A percentile compares a stretch with the other conserved stretches of the same genome.
Evolutionary conservation across 352 stramenopile genomes (phyloP).

Genomic region (Phytophthora tubulina): DNA sequence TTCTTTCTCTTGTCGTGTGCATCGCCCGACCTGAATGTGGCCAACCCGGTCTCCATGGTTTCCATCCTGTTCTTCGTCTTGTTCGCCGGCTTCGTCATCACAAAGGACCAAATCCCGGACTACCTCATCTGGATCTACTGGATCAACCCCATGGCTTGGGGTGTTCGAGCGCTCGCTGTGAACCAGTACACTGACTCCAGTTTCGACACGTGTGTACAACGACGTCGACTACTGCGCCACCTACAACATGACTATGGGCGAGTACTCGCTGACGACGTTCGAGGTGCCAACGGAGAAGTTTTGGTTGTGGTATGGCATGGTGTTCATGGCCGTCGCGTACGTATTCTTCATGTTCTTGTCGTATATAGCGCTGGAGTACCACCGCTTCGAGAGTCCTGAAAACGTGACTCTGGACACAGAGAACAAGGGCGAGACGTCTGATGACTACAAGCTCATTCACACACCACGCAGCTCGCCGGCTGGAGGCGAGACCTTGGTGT

Average conservation of each 20-base stretch:
- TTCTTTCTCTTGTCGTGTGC: slow-evolving; percentile 36
- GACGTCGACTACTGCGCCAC: slow-evolving; percentile 28
- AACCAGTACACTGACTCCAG: slow-evolving; percentile 36
- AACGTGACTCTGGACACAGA: slow-evolving; percentile 32
- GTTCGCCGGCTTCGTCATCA: slow-evolving; percentile 36
- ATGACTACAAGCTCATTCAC: slow-evolving; percentile 9
- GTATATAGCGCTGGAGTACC: slow-evolving; percentile 29
- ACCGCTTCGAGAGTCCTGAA: slow-evolving; percentile 27
- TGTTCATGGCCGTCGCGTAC: slow-evolving; percentile 26
- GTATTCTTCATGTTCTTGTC: slow-evolving; percentile 39
- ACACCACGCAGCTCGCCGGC: slow-evolving; percentile 14
- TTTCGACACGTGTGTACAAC: slow-evolving; percentile 33
- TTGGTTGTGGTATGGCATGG: slow-evolving; percentile 39
- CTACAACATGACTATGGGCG: slow-evolving; percentile 28
- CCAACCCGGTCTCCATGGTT: slow-evolving; percentile 31
- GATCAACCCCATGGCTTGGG: slow-evolving; percentile 37
- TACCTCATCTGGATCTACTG: slow-evolving; percentile 46
- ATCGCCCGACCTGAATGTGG: slow-evolving; percentile 32
- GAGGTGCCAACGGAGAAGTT: slow-evolving; percentile 32
- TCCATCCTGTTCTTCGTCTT: slow-evolving; percentile 37
- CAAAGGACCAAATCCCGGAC: slow-evolving; percentile 37
- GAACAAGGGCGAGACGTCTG: not conserved
- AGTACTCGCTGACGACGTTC: slow-evolving; percentile 31
- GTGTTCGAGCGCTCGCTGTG: slow-evolving; percentile 26
- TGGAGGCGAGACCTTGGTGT: slow-evolving; percentile 4